Percentiles rank a stretch among this genome's conserved stretches.
These are phyloP conservation scores for Tetracladium maxilliforme DNA, from an alignment of 2,329 filamentous ascomycete species.

Conservation along the genomic window DNA sequence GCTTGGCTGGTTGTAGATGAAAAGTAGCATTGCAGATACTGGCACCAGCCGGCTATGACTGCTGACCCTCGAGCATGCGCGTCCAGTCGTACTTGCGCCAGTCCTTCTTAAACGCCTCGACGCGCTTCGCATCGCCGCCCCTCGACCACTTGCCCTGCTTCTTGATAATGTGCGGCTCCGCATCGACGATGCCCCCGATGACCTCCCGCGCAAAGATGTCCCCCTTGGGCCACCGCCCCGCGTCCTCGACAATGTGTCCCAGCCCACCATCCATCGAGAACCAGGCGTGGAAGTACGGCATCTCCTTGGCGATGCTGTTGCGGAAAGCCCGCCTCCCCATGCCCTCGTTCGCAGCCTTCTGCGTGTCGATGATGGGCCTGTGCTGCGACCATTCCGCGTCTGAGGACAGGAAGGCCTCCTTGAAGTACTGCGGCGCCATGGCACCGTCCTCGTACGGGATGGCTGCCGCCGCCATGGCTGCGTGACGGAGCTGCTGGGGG, in stretches of 20 bases:
- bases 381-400: slow-evolving; percentile 96
- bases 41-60: too few species aligned
- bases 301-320: slow-evolving; percentile 74
- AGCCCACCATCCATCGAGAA: slow-evolving; percentile 84
- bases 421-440: slow-evolving; percentile 87
- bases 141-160: slow-evolving; percentile 76
- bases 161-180: slow-evolving; percentile 70
- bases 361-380: slow-evolving; percentile 84
- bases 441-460: slow-evolving; percentile 86
- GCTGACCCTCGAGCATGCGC: slow-evolving; percentile 32
- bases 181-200: slow-evolving; percentile 81
- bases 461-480: slow-evolving; percentile 72
- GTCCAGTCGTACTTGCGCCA: slow-evolving; percentile 95
- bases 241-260: slow-evolving; percentile 84
- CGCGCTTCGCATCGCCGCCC: slow-evolving; percentile 42
- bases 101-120: slow-evolving; percentile 65
- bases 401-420: slow-evolving; percentile 74
- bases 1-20: too few species aligned
- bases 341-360: slow-evolving; percentile 41
- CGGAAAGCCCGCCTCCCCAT: slow-evolving; percentile 73
- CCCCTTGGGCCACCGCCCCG: slow-evolving; percentile 70
- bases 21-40: too few species aligned
- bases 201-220: slow-evolving; percentile 90
- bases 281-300: slow-evolving; percentile 98
- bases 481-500: slow-evolving; percentile 66